A percentile compares a stretch with the other conserved stretches of the same genome.
Conservation (phyloP, 1,139 yeast genomes). For the Candida gigantensis region DNA sequence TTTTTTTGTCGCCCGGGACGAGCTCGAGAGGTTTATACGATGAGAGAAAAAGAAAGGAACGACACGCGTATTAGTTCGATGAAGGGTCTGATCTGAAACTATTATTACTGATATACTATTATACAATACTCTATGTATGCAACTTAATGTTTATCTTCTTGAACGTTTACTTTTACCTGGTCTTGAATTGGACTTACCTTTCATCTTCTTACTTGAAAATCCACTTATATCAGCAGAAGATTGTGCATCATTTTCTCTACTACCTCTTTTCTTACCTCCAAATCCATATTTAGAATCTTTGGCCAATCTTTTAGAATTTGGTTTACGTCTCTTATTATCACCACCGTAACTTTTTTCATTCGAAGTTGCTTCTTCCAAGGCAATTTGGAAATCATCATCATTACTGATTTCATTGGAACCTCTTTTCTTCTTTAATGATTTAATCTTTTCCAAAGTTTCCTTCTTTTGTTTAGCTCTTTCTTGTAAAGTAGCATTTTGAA, state of each 20-base stretch:
- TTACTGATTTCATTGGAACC: conserved; percentile 68
- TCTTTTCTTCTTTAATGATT: conserved; percentile 84
- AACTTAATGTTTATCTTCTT: conserved; percentile 26
- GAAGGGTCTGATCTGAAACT: too few species aligned
- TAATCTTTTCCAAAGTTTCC: conserved; percentile 87
- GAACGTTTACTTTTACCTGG: conserved; percentile 75
- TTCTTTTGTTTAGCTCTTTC: conserved; percentile 93
- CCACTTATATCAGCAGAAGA: conserved; percentile 73
- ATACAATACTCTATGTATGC: background rate
- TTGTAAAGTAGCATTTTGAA: conserved; percentile 89
- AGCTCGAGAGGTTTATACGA: too few species aligned
- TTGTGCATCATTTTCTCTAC: conserved; percentile 71
- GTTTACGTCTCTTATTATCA: conserved; percentile 49
- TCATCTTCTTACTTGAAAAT: conserved; percentile 58
- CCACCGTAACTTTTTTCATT: conserved; percentile 40
- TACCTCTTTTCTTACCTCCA: conserved; percentile 79
- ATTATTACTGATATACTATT: too few species aligned
- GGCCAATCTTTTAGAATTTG: conserved; percentile 63
- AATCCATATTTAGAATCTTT: conserved; percentile 63
- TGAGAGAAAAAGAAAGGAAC: background rate
- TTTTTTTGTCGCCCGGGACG: too few species aligned
- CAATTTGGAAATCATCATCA: conserved; percentile 66
- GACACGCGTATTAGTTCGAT: too few species aligned
- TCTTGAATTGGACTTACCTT: conserved; percentile 40
- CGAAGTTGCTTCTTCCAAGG: conserved; percentile 84